Evolutionary conservation across 108 stramenopile species (phyloP).

Genomic region (Pseudonitzschia delicatissima): DNA sequence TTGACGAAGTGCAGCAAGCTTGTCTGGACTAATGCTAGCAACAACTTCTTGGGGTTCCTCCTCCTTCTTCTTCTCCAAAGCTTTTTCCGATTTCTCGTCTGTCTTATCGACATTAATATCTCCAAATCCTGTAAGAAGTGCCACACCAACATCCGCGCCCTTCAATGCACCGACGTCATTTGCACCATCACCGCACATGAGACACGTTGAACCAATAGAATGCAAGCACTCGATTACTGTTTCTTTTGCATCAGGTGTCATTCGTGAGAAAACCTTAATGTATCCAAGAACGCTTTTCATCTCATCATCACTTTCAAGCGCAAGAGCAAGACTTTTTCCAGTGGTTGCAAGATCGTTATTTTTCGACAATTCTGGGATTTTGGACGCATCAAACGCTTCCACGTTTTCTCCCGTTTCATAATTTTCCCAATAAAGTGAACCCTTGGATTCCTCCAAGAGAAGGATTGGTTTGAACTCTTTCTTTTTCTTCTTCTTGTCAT

Average conservation of each 20-base stretch:
- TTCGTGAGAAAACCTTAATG: slow-evolving; percentile 94
- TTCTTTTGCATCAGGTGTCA: slow-evolving; percentile 97
- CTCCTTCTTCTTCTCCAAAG: slow-evolving; percentile 41
- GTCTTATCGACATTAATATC: slow-evolving; percentile 84
- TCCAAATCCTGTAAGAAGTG: slow-evolving; percentile 91
- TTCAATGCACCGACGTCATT: slow-evolving; percentile 93
- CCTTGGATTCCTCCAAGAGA: slow-evolving; percentile 59
- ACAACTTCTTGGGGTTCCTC: slow-evolving; percentile 19
- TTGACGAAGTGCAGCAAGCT: slow-evolving; percentile 47
- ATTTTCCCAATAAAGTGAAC: slow-evolving; percentile 74
- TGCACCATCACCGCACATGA: slow-evolving; percentile 99
- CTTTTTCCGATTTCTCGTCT: slow-evolving; percentile 55
- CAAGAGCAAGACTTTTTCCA: slow-evolving; percentile 68
- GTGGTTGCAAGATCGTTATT: slow-evolving; percentile 84
- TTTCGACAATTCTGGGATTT: slow-evolving; percentile 65
- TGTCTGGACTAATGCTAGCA: slow-evolving; percentile 61
- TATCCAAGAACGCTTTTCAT: slow-evolving; percentile 69
- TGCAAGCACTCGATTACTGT: slow-evolving; percentile 89
- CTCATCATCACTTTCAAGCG: slow-evolving; percentile 67
- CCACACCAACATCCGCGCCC: slow-evolving; percentile 93
- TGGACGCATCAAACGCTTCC: slow-evolving; percentile 46
- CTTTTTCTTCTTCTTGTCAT: slow-evolving; percentile 8
- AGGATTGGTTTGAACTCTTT: slow-evolving; percentile 62
- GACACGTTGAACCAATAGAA: slow-evolving; percentile 71
- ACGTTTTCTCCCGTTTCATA: slow-evolving; percentile 76